Conservation (phyloP, 2,329 filamentous ascomycete species). For the Ilyonectria sp. region DNA sequence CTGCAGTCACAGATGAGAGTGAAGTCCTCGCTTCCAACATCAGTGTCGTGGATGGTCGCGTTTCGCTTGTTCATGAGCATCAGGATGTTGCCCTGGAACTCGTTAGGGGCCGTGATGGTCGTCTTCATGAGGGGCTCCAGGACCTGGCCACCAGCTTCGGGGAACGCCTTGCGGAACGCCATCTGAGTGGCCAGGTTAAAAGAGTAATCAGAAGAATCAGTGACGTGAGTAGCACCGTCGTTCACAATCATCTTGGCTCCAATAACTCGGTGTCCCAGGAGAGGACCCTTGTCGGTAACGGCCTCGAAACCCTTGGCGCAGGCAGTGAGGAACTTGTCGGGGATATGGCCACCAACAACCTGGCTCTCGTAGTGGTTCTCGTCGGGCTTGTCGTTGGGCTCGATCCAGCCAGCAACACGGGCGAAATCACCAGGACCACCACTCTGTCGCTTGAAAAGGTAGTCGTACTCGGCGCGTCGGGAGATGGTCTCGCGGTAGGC, state of each 20-base stretch:
- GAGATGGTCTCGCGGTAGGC: conserved; percentile 97
- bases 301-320: conserved; percentile 95
- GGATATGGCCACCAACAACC: conserved; percentile 90
- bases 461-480: conserved; percentile 86
- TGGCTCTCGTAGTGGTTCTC: conserved; percentile 89
- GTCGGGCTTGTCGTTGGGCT: conserved; percentile 82
- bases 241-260: conserved; percentile 93
- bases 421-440: conserved; percentile 97
- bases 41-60: conserved; percentile 94
- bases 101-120: conserved; percentile 92
- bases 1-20: conserved; percentile 93
- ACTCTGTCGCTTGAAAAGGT: conserved; percentile 93
- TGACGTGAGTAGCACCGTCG: conserved; percentile 97
- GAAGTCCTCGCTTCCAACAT: conserved; percentile 94
- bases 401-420: conserved; percentile 91
- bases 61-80: conserved; percentile 97
- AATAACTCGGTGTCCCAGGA: conserved; percentile 93
- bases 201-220: conserved; percentile 96
- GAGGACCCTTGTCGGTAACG: conserved; percentile 87
- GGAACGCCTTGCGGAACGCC: conserved; percentile 96
- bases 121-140: conserved; percentile 99
- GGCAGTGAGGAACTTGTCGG: conserved; percentile 94
- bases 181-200: conserved; percentile 96
- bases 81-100: conserved; percentile 98
- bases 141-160: conserved; percentile 83